phyloP scores from a whole-genome alignment of 768 basidiomycete species.

The Cubamyces sp. region DNA sequence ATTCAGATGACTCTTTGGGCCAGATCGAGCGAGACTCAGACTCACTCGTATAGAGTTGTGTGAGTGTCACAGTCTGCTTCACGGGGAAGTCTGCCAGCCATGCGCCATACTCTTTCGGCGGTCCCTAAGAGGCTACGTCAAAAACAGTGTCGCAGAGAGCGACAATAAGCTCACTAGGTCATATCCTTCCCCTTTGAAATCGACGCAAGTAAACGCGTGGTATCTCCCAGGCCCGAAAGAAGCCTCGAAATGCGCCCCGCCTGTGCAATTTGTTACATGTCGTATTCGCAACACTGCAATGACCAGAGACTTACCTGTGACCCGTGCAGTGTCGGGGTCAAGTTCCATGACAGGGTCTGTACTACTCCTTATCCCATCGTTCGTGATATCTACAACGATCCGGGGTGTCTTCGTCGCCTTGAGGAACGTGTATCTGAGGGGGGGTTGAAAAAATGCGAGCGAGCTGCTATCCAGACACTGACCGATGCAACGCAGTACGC shows the following conservation, averaged over 20 bases:
- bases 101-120: conserved; percentile 58
- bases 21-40: not conserved
- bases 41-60: conserved; percentile 54
- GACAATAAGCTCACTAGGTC: conserved; percentile 21
- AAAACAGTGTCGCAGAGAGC: conserved; percentile 15
- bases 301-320: conserved; percentile 44
- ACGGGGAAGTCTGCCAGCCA: conserved; percentile 58
- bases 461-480: conserved; percentile 32
- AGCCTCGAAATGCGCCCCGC: conserved; percentile 50
- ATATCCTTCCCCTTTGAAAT: conserved; percentile 58
- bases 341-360: conserved; percentile 53
- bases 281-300: not conserved
- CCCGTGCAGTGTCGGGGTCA: conserved; percentile 52
- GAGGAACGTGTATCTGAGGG: conserved; percentile 36
- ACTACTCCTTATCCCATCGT: conserved; percentile 59
- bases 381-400: conserved; percentile 62
- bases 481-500: conserved; percentile 61
- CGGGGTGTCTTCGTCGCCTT: conserved; percentile 43
- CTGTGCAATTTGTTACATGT: conserved; percentile 23
- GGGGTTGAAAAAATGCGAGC: too few species aligned
- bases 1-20: not conserved
- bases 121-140: conserved; percentile 16
- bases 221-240: conserved; percentile 67
- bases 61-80: conserved; percentile 46
- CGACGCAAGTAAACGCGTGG: conserved; percentile 60